These are phyloP conservation scores for Cryphonectria naterciae DNA, from an alignment of 2,329 filamentous ascomycete genomes.

Conservation along the genomic window DNA sequence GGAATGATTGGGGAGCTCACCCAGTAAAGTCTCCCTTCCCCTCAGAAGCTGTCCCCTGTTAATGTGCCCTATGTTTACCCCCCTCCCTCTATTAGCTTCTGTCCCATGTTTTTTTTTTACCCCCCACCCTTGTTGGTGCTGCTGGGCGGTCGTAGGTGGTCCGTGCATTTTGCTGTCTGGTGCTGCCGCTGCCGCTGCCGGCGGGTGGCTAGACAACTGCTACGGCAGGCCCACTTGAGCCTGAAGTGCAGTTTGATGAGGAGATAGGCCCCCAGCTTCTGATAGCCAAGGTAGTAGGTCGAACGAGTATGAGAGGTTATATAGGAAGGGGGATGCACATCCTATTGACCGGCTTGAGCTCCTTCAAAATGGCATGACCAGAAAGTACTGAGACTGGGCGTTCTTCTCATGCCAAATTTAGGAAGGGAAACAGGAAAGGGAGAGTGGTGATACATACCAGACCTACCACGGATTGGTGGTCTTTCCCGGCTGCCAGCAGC, in stretches of 20 bases:
- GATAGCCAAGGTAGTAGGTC: background rate
- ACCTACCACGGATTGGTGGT: conserved; percentile 17
- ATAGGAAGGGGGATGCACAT: background rate
- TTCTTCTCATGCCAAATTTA: background rate
- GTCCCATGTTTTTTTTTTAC: background rate
- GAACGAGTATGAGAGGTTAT: background rate
- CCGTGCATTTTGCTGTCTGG: conserved; percentile 8
- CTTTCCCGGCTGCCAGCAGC: conserved; percentile 19
- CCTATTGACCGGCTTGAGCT: background rate
- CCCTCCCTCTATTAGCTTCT: background rate
- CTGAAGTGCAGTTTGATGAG: conserved; percentile 23
- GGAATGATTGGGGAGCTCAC: background rate
- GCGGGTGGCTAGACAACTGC: background rate
- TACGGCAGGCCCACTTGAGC: conserved; percentile 22
- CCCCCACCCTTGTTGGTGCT: background rate
- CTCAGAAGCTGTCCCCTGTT: conserved; percentile 14
- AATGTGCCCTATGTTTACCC: conserved; percentile 5
- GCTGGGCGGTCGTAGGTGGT: conserved; percentile 10
- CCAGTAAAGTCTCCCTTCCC: background rate
- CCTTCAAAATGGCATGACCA: conserved; percentile 7
- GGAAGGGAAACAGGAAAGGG: background rate
- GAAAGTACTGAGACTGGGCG: conserved; percentile 6
- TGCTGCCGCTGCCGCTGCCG: background rate
- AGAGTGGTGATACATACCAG: conserved; percentile 18
- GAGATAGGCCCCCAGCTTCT: conserved; percentile 10